These are phyloP conservation scores for Grosmannia clavigera DNA, from an alignment of 2,329 filamentous ascomycete species.

Conservation along the genomic window DNA sequence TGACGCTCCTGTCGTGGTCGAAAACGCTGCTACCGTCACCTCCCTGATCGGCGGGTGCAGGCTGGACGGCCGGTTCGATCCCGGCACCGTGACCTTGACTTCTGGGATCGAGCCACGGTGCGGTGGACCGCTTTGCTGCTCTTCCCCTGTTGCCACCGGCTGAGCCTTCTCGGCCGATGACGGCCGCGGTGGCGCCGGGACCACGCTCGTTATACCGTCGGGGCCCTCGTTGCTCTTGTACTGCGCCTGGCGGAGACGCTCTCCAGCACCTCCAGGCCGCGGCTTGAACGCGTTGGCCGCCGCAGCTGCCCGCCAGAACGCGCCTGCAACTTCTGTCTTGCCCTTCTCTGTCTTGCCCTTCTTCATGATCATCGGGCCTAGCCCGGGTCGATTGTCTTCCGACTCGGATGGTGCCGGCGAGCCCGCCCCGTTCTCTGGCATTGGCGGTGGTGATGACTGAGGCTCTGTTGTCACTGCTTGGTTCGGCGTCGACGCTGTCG, in stretches of 20 bases:
- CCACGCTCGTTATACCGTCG: slow-evolving; percentile 81
- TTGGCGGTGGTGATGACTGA: slow-evolving; percentile 7
- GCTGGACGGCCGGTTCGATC: slow-evolving; percentile 27
- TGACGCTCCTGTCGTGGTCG: neutral
- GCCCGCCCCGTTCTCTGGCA: slow-evolving; percentile 6
- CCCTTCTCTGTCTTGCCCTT: slow-evolving; percentile 56
- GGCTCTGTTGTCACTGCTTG: slow-evolving; percentile 13
- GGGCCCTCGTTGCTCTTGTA: slow-evolving; percentile 53
- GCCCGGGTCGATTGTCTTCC: slow-evolving; percentile 49
- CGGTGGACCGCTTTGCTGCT: slow-evolving; percentile 17
- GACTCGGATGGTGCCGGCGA: slow-evolving; percentile 13
- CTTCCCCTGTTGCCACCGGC: slow-evolving; percentile 20
- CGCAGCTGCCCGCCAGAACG: slow-evolving; percentile 69
- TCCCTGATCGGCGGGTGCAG: slow-evolving; percentile 27
- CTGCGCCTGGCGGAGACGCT: slow-evolving; percentile 55
- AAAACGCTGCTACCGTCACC: slow-evolving; percentile 5
- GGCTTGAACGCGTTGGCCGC: slow-evolving; percentile 70
- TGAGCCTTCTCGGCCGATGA: slow-evolving; percentile 24
- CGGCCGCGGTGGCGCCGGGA: slow-evolving; percentile 58
- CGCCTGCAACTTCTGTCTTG: slow-evolving; percentile 59
- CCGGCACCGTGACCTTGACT: slow-evolving; percentile 44
- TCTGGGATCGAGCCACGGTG: slow-evolving; percentile 34
- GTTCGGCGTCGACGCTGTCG: neutral
- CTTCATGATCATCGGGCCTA: slow-evolving; percentile 83
- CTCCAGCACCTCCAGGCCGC: slow-evolving; percentile 72